Conservation (phyloP, 768 basidiomycete species). For the Erythrobasidium yunnanense region DNA sequence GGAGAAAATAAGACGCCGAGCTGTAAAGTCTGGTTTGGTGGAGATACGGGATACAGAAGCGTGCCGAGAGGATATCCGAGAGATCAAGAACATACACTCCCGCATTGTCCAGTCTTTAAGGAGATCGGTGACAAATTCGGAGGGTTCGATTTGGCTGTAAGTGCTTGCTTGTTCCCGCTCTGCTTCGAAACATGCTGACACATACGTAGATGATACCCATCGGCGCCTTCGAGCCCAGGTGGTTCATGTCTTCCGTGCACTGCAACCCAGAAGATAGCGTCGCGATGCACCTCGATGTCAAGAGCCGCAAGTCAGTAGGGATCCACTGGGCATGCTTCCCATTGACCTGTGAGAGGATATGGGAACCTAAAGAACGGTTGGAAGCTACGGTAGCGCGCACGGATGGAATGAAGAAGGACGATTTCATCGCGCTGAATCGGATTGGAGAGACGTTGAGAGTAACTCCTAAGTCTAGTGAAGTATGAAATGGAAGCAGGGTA, state of each 20-base stretch:
- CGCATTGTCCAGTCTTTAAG: constrained; percentile 61
- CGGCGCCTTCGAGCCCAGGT: constrained; percentile 53
- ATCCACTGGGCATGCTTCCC: constrained; percentile 41
- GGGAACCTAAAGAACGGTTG: constrained; percentile 5
- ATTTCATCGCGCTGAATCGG: not conserved
- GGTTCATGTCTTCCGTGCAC: constrained; percentile 39
- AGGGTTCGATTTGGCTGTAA: constrained; percentile 53
- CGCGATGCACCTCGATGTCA: constrained; percentile 54
- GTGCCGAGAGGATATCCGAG: constrained; percentile 35
- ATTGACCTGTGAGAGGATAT: constrained; percentile 2
- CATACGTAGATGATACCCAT: constrained; percentile 49
- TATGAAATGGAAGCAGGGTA: not conserved
- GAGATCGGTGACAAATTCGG: constrained; percentile 58
- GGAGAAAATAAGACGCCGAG: not conserved
- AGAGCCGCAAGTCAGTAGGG: constrained; percentile 53
- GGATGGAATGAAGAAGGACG: not conserved
- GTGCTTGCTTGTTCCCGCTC: not conserved
- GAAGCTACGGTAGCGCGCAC: not conserved
- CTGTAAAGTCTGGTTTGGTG: constrained; percentile 49
- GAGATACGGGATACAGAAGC: constrained; percentile 51
- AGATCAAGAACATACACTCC: constrained; percentile 38
- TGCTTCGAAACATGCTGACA: not conserved
- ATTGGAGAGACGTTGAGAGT: constrained; percentile 8
- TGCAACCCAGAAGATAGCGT: constrained; percentile 47
- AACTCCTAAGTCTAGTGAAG: not conserved